Conservation (phyloP, 2,329 filamentous ascomycete genomes). For the Fusarium foetens region DNA sequence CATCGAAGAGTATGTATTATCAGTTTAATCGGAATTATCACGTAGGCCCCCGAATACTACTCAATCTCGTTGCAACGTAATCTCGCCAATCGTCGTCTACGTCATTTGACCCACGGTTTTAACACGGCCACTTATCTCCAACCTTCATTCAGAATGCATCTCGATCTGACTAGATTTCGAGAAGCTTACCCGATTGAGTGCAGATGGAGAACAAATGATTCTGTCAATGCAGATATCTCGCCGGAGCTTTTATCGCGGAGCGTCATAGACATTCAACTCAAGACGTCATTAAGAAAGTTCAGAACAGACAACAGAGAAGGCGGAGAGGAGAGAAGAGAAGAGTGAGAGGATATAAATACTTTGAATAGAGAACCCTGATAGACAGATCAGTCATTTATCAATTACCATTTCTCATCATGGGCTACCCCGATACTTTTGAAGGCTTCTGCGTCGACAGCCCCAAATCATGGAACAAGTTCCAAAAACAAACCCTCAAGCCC, state of each 20-base stretch:
- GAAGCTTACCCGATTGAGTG: constrained; percentile 13
- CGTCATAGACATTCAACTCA: constrained; percentile 25
- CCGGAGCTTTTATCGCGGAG: background rate
- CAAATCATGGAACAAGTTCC: constrained; percentile 55
- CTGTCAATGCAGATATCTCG: background rate
- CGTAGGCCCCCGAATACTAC: background rate
- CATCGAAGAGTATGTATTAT: constrained; percentile 23
- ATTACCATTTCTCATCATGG: constrained; percentile 43
- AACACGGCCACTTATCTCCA: constrained; percentile 3
- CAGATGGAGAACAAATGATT: background rate
- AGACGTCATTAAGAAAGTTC: constrained; percentile 14
- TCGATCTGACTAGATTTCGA: constrained; percentile 1
- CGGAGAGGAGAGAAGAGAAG: background rate
- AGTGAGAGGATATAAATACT: constrained; percentile 20
- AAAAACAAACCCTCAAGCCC: constrained; percentile 58
- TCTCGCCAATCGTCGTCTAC: constrained; percentile 10
- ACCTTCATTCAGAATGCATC: constrained; percentile 17
- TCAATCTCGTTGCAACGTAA: background rate
- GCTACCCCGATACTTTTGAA: constrained; percentile 57
- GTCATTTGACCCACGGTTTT: constrained; percentile 23
- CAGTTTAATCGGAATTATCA: background rate
- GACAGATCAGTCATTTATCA: background rate
- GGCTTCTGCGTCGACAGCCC: constrained; percentile 57
- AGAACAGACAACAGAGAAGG: background rate
- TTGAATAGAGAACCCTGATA: constrained; percentile 23